These are phyloP conservation scores for Glutinoglossum americanum DNA, from an alignment of 495 filamentous ascomycete genomes.

Conservation along the genomic window DNA sequence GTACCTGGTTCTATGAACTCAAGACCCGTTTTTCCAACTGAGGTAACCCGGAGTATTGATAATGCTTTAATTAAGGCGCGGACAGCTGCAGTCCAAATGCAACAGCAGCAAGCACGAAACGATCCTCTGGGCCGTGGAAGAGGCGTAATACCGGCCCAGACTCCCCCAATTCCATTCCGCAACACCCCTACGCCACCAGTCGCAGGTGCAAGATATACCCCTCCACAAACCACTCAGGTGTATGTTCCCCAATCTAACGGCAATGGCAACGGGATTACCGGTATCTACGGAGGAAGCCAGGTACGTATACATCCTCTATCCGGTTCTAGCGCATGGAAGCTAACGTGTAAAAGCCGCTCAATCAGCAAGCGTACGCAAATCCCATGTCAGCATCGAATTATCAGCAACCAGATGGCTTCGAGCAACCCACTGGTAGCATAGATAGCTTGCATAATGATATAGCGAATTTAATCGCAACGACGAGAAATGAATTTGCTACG, in stretches of 20 bases:
- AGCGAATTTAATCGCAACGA: slow-evolving; percentile 44
- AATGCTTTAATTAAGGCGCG: slow-evolving; percentile 77
- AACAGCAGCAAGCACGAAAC: slow-evolving; percentile 42
- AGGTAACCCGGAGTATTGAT: slow-evolving; percentile 74
- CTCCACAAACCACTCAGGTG: slow-evolving; percentile 5
- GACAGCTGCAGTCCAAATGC: slow-evolving; percentile 48
- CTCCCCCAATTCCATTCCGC: slow-evolving; percentile 29
- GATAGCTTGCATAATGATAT: slow-evolving; percentile 65
- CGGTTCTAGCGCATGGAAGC: neutral
- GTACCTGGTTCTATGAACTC: slow-evolving; percentile 77
- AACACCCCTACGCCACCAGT: slow-evolving; percentile 52
- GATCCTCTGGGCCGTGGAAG: slow-evolving; percentile 38
- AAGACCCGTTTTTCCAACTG: slow-evolving; percentile 68
- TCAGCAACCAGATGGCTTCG: slow-evolving; percentile 6
- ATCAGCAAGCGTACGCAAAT: neutral
- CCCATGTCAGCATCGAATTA: slow-evolving; percentile 1
- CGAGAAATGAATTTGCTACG: slow-evolving; percentile 47
- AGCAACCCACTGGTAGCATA: slow-evolving; percentile 24
- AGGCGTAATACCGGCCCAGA: slow-evolving; percentile 17
- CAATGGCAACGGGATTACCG: slow-evolving; percentile 4
- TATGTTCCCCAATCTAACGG: slow-evolving; percentile 1
- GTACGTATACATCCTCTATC: neutral
- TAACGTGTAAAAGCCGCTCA: neutral
- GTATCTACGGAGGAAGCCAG: neutral
- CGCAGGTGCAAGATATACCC: slow-evolving; percentile 4